Conservation (phyloP, 2,329 filamentous ascomycete genomes). For the Microcyclospora pomicola region DNA sequence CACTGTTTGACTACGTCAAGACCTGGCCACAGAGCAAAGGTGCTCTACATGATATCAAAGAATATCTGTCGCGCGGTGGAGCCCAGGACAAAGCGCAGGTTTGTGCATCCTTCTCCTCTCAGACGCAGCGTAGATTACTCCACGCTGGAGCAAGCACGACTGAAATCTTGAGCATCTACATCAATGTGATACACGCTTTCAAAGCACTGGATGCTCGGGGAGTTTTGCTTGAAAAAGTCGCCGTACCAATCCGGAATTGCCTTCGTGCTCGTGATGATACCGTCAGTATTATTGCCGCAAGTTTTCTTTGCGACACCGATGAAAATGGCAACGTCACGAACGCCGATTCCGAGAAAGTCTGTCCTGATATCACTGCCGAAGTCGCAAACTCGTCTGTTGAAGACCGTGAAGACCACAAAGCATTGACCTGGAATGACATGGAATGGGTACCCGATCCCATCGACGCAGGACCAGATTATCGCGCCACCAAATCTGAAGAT, state of each 20-base stretch:
- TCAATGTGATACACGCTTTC: slow-evolving; percentile 65
- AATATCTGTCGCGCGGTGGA: slow-evolving; percentile 52
- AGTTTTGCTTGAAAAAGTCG: slow-evolving; percentile 61
- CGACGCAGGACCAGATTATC: slow-evolving; percentile 82
- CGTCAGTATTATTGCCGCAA: slow-evolving; percentile 61
- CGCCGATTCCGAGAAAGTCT: slow-evolving; percentile 33
- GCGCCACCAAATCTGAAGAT: slow-evolving; percentile 75
- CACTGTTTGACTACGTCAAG: slow-evolving; percentile 68
- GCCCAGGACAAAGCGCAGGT: slow-evolving; percentile 55
- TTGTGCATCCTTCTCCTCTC: slow-evolving; percentile 53
- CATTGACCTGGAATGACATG: slow-evolving; percentile 84
- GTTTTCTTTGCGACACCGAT: slow-evolving; percentile 51
- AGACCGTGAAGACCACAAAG: slow-evolving; percentile 35
- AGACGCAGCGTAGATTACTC: slow-evolving; percentile 52
- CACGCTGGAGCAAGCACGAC: slow-evolving; percentile 65
- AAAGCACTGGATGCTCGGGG: slow-evolving; percentile 63
- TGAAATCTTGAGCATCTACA: slow-evolving; percentile 63
- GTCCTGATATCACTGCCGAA: slow-evolving; percentile 53
- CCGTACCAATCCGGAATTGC: slow-evolving; percentile 59
- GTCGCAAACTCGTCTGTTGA: slow-evolving; percentile 48
- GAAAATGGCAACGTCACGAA: slow-evolving; percentile 25
- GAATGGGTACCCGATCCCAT: slow-evolving; percentile 85
- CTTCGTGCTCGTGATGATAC: slow-evolving; percentile 65
- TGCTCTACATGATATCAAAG: slow-evolving; percentile 58
- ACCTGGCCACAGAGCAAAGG: slow-evolving; percentile 59